Base-by-base conservation (phyloP, 1,139 yeast species). In the Eremothecium coryli region DNA sequence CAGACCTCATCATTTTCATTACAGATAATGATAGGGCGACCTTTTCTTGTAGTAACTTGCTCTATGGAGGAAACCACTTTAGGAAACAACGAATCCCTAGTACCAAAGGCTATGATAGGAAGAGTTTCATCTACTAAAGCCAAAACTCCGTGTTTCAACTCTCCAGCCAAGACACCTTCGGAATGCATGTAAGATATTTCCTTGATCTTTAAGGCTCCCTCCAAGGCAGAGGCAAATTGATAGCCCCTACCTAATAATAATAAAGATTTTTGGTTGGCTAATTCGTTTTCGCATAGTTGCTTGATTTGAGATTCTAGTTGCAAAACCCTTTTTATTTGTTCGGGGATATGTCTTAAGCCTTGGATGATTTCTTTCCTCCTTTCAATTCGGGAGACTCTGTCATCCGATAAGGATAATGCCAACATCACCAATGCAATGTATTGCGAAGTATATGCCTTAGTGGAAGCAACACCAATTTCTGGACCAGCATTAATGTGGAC, bases 401-500 rank as follows among this genome's bases (percentile, higher is more conserved):
- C 97, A 56, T 86, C 94, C 8, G 96, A 82, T 48, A 93, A 71
- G 14, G 93, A 85, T 40, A 93, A 72, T 1, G 98, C 98, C 67
- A 90, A 73, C 96, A 93, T 85, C 5, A 90, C 96, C 49, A 93
- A 70, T 1, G 98, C 98, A 63, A 93, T 86, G 61, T 79, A 93
- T 64, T 93, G 99, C 17, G 98, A 93, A 12, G 99, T 90, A 66
- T 93, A 93, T 18, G 98, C 98, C 66, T 93, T 93, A 33, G 99
- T 93, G n/a, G 97, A 86, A 9, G 98, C 99, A 50, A 93, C 99
- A 61, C 98, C 98, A 48, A 93, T 90, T 66, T 93, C 99, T 26
- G 98, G 98, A 45, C 99, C 99, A 29, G 98, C 98, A 60, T 93
- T 93, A 59, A 93, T 88, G 61, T 93, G 99, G 37, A 93, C 96